Evolutionary conservation across 2,329 filamentous ascomycete species (phyloP), one percentile per base, ranked within the genome.

Genomic region (Domatiomyces catenatus): DNA sequence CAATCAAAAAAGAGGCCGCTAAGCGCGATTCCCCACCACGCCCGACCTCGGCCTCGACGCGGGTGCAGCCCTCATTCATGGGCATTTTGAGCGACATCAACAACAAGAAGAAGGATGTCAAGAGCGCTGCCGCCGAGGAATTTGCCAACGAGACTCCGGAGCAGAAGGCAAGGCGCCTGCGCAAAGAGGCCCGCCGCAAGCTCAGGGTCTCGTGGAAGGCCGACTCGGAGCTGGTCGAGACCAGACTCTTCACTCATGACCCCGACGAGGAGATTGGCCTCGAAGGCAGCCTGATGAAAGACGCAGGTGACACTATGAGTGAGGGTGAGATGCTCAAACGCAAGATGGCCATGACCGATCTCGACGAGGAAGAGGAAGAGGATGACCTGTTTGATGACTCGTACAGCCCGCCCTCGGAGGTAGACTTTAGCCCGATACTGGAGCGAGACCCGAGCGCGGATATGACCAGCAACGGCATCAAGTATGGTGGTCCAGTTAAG

Each of bases 181-280:
- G 76, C 7, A 82, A 81, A 56, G 79, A 82, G 60, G 70, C 72
- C 47, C 72, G 79, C 36, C 72, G 77, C 42, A 78, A 76, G 56
- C 62, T 82, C 28, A 75, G 77, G 18, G 79, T 83, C 4, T 71
- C 68, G 6, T 83, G 78, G 71, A 80, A 77, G 54, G 70, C 74
- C 0, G 77, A 79, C 54, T 69, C 73, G 17, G 67, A 70, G 24
- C 68, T 83, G 10, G 75, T 75, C 2, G 69, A 77, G 56, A 69
- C 80, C 49, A 71, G 74, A 45, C 70, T 76, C 47, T 82, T 82
- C 61, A 75, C 72, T 22, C 78, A 80, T 61, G 76, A 81, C 56
- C 77, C 77, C 0, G 76, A 80, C 8, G 79, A 82, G 61, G 78
- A 82, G 56, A 63, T 76, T 50, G 74, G 73, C 15, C 76, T 77